Conservation (phyloP, 345 rosid genomes). For the Heritiera littoralis region DNA sequence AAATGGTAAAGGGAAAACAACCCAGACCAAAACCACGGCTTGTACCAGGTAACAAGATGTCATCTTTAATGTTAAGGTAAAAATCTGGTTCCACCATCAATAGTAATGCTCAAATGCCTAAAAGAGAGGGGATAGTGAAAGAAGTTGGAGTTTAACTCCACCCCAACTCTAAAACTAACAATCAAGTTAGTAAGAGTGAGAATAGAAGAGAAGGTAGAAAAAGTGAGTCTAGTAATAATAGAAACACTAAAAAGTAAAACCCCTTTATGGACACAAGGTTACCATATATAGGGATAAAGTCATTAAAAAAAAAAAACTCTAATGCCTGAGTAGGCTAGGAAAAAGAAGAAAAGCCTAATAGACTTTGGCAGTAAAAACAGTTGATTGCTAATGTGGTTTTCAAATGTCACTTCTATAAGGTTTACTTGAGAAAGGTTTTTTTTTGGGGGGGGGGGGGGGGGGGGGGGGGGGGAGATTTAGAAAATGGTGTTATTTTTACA, state of each 20-base stretch:
- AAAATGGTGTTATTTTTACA: not conserved
- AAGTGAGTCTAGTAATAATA: not conserved
- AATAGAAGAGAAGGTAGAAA: not conserved
- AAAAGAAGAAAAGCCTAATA: not conserved
- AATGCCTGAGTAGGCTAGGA: not conserved
- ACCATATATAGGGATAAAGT: not conserved
- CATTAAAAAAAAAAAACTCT: not conserved
- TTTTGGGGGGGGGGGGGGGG: no score
- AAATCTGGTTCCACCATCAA: not conserved
- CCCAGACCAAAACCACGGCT: not conserved
- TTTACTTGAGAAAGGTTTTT: not conserved
- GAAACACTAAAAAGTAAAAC: not conserved
- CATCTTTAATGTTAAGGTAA: not conserved
- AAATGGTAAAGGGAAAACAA: not conserved
- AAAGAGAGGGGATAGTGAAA: not conserved
- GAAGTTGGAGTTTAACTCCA: not conserved
- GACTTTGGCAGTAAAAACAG: not conserved
- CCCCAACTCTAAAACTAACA: not conserved
- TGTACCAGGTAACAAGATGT: not conserved
- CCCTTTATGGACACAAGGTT: not conserved
- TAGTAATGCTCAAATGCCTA: not conserved
- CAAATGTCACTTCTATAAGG: not conserved
- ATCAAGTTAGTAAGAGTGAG: not conserved
- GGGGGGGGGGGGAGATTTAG: no score
- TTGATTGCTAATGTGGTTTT: not conserved